Conservation (phyloP, 2,329 filamentous ascomycete species). For the Nigrospora oryzae region DNA sequence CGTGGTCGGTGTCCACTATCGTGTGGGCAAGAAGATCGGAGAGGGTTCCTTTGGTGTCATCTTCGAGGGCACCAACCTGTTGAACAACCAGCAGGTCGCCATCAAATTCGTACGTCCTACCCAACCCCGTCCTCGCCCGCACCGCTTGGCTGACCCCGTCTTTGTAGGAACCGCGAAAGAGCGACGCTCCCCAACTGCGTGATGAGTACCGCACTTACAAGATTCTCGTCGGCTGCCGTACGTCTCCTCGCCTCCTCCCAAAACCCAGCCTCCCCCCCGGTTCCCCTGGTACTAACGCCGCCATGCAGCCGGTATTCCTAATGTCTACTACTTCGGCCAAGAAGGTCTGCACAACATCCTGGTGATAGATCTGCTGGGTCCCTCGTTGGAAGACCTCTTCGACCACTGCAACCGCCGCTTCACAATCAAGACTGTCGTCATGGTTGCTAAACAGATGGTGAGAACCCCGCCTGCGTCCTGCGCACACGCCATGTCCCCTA, state of each 20-base stretch:
- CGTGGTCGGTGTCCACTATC: conserved; percentile 97
- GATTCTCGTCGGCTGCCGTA: conserved; percentile 97
- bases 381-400: conserved; percentile 92
- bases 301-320: conserved; percentile 80
- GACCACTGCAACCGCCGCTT: conserved; percentile 95
- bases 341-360: conserved; percentile 98
- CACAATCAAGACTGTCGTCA: conserved; percentile 94
- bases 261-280: neutral
- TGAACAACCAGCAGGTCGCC: conserved; percentile 98
- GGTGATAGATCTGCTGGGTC: conserved; percentile 91
- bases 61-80: conserved; percentile 94
- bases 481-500: neutral
- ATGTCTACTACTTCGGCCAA: conserved; percentile 99
- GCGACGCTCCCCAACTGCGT: conserved; percentile 91
- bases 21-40: conserved; percentile 98
- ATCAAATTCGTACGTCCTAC: conserved; percentile 85
- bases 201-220: conserved; percentile 99
- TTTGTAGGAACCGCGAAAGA: conserved; percentile 89
- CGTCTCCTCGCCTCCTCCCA: conserved; percentile 38
- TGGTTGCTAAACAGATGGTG: conserved; percentile 99
- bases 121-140: neutral
- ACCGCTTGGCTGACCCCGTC: neutral
- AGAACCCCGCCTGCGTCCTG: conserved; percentile 14
- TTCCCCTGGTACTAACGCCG: conserved; percentile 11
- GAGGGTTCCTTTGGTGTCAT: conserved; percentile 98